These are phyloP conservation scores for Trametes gibbosa DNA, from an alignment of 768 basidiomycete genomes.

Conservation along the genomic window DNA sequence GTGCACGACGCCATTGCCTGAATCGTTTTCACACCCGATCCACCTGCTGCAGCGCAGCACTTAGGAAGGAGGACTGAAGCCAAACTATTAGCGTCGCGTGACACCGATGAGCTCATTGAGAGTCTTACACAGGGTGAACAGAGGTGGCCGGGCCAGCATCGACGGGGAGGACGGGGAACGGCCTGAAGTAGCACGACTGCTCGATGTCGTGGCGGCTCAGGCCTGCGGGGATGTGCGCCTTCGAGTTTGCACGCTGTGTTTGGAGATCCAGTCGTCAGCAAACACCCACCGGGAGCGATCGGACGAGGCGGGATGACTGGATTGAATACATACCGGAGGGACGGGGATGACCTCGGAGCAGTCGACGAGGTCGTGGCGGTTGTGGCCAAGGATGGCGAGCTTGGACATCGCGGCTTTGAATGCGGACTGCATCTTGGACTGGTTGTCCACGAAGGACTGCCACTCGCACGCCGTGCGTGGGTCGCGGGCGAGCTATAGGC, in stretches of 20 bases:
- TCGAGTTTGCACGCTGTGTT: background rate
- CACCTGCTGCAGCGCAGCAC: too few species aligned
- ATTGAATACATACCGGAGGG: background rate
- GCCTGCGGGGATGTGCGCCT: slow-evolving; percentile 10
- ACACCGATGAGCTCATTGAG: too few species aligned
- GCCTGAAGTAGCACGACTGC: background rate
- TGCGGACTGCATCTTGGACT: slow-evolving; percentile 17
- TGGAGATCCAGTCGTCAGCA: background rate
- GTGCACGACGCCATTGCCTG: too few species aligned
- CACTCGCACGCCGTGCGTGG: slow-evolving; percentile 30
- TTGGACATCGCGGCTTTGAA: slow-evolving; percentile 27
- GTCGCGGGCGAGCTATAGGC: slow-evolving; percentile 26
- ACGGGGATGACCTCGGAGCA: slow-evolving; percentile 27
- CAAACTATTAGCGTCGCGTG: background rate
- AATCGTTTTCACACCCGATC: too few species aligned
- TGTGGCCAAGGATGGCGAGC: slow-evolving; percentile 24
- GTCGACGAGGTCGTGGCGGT: slow-evolving; percentile 19
- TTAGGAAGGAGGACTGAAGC: background rate
- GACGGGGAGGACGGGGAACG: slow-evolving; percentile 9
- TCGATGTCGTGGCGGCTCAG: slow-evolving; percentile 7
- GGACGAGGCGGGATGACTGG: background rate
- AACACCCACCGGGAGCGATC: too few species aligned
- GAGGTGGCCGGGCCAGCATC: slow-evolving; percentile 7
- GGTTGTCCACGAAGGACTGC: slow-evolving; percentile 28
- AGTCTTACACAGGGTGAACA: slow-evolving; percentile 7